A percentile compares a stretch with the other conserved stretches of the same genome.
Conservation (phyloP, 176 grass and related monocot species). For the Oryza punctata region DNA sequence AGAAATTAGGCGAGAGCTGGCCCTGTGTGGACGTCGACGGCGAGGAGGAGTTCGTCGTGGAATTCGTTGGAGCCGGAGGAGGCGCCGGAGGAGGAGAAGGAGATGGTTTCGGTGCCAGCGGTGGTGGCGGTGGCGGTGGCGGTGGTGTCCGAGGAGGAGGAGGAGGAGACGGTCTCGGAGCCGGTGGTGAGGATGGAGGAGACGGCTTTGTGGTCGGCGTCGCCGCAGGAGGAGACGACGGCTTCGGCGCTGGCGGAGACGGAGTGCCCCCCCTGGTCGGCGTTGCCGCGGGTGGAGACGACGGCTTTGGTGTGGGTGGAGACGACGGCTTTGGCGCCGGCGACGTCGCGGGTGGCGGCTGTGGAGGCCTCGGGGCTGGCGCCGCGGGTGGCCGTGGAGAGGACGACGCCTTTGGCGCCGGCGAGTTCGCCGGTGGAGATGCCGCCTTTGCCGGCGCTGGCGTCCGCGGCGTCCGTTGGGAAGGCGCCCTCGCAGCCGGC, state of each 20-base stretch:
- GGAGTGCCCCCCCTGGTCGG: no score
- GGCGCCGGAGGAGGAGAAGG: background rate
- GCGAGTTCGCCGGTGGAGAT: background rate
- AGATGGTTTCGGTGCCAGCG: background rate
- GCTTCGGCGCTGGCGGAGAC: background rate
- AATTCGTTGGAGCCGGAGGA: background rate
- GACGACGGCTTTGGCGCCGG: background rate
- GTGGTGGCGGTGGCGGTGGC: background rate
- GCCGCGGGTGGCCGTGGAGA: background rate
- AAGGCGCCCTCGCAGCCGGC: background rate
- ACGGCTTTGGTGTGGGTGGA: background rate
- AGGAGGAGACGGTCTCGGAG: conserved; percentile 8
- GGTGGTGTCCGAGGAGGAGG: background rate
- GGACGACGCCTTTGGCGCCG: background rate
- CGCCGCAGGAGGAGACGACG: background rate
- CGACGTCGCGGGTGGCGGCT: background rate
- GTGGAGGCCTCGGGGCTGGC: background rate
- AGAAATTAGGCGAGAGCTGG: conserved; percentile 68
- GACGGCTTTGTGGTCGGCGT: background rate
- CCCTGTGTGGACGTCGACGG: conserved; percentile 28
- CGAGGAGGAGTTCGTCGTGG: conserved; percentile 22
- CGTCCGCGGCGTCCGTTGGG: background rate
- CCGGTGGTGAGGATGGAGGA: background rate
- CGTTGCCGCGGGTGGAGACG: background rate
- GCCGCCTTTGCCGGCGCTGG: background rate